A percentile compares a stretch with the other conserved stretches of the same genome.
These are phyloP conservation scores for Phaseolus coccineus DNA, from an alignment of 331 rosid species.

Conservation along the genomic window DNA sequence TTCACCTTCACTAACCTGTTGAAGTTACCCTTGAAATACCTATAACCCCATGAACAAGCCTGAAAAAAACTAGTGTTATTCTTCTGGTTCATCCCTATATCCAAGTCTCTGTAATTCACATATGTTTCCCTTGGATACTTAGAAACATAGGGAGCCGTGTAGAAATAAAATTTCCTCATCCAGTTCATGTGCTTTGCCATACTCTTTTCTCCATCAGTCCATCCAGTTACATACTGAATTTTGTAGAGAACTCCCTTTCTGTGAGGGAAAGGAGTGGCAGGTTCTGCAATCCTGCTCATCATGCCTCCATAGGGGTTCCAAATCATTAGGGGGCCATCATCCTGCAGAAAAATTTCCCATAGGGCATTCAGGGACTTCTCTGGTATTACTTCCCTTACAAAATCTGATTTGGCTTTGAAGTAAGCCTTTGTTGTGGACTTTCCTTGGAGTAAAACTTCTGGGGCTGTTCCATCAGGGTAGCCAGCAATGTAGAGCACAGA, in stretches of 20 bases:
- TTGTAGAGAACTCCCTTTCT: slow-evolving; percentile 71
- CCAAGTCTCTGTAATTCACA: slow-evolving; percentile 90
- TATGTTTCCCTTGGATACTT: slow-evolving; percentile 68
- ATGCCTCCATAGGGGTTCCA: slow-evolving; percentile 84
- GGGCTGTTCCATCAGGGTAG: slow-evolving; percentile 40
- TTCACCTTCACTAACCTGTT: slow-evolving; percentile 61
- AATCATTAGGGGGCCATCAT: slow-evolving; percentile 53
- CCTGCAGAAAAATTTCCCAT: slow-evolving; percentile 63
- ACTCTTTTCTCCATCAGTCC: slow-evolving; percentile 56
- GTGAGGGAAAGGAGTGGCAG: slow-evolving; percentile 76
- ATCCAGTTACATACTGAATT: slow-evolving; percentile 57
- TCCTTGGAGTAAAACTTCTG: slow-evolving; percentile 49
- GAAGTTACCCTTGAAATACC: slow-evolving; percentile 77
- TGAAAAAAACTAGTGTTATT: slow-evolving; percentile 39
- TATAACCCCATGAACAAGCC: slow-evolving; percentile 66
- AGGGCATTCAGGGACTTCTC: slow-evolving; percentile 47
- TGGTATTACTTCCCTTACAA: slow-evolving; percentile 53
- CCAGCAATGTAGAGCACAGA: slow-evolving; percentile 56
- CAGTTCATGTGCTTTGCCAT: slow-evolving; percentile 60
- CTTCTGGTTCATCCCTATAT: slow-evolving; percentile 68
- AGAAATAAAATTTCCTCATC: slow-evolving; percentile 64
- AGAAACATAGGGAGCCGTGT: slow-evolving; percentile 69
- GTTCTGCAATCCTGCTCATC: slow-evolving; percentile 67
- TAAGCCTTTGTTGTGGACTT: slow-evolving; percentile 42
- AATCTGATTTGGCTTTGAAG: slow-evolving; percentile 60